These are phyloP conservation scores for Ceratobasidium sp. DNA, from an alignment of 1,284 basidiomycete species.

Conservation along the genomic window DNA sequence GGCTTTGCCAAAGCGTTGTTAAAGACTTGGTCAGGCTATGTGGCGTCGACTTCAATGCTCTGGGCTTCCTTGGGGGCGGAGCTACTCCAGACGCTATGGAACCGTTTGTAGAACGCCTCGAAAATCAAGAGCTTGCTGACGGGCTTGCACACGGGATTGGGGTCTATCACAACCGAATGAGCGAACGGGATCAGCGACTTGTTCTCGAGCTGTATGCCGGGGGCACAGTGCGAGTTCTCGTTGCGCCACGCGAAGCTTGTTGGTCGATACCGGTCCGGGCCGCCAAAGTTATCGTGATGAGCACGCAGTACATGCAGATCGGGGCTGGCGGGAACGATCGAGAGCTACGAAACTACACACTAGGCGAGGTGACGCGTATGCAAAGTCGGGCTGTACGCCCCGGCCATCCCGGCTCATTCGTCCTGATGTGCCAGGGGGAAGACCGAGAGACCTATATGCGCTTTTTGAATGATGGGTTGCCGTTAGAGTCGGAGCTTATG, in stretches of 20 bases:
- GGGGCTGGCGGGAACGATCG: slow-evolving; percentile 63
- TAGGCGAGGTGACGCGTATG: slow-evolving; percentile 90
- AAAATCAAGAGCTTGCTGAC: slow-evolving; percentile 76
- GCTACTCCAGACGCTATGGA: slow-evolving; percentile 70
- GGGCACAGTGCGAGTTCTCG: slow-evolving; percentile 83
- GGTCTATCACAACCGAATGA: slow-evolving; percentile 83
- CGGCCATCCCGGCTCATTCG: slow-evolving; percentile 73
- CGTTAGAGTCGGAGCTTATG: slow-evolving; percentile 85
- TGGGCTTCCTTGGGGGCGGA: slow-evolving; percentile 75
- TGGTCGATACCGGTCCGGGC: slow-evolving; percentile 90
- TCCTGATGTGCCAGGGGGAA: slow-evolving; percentile 90
- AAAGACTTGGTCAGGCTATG: slow-evolving; percentile 90
- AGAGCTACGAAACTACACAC: slow-evolving; percentile 80
- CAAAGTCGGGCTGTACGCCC: slow-evolving; percentile 86
- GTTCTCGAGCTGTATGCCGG: slow-evolving; percentile 87
- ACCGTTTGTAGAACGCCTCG: slow-evolving; percentile 70
- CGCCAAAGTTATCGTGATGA: slow-evolving; percentile 87
- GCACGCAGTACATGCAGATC: slow-evolving; percentile 85
- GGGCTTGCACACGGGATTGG: slow-evolving; percentile 91
- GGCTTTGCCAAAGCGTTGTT: slow-evolving; percentile 83
- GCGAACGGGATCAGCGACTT: slow-evolving; percentile 76
- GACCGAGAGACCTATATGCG: slow-evolving; percentile 81
- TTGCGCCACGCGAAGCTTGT: slow-evolving; percentile 85
- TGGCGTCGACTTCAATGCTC: slow-evolving; percentile 79
- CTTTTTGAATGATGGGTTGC: slow-evolving; percentile 88